Base-by-base conservation (phyloP, 768 basidiomycete species). In the Podaxis mareebaensis region DNA sequence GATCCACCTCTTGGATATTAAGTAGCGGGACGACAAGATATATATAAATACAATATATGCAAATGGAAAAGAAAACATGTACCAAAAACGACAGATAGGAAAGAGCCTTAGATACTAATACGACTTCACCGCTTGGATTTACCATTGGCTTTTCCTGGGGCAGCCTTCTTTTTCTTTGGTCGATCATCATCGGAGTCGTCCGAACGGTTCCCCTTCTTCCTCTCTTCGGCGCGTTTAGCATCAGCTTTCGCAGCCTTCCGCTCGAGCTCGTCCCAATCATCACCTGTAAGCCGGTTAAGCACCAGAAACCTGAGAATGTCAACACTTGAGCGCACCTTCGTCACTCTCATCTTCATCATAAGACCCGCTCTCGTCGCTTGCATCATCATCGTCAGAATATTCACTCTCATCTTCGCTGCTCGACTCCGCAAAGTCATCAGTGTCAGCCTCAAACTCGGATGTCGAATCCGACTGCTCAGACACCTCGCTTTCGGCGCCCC, bases 211-310 rank as follows among this genome's bases (percentile, higher is more conserved):
- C 76, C 76, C 62, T 72, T 77, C 68, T 76, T 74, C 40, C 71
- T 76, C 33, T 66, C 74, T 42, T 76, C 84, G 26, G 74, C 77
- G 53, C 81, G 80, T 67, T 81, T 85, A 61, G 78, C 78, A 67
- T 86, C 84, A 62, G 60, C 91, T 82, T 91, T 91, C 7, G 93
- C 93, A 6, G 95, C 95, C 74, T 95, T 96, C 51, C 86, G 81
- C 76, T 97, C 96, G 39, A 97, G 79, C 74, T 95, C 94, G 70
- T 97, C 96, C 96, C 96, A 99, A 69, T 96, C 95, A 59, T 96
- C 93, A 10, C 95, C 92, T 83, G 67, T 33, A 26, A 59, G 36
- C 71, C 63, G 42, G 20, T 54, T 44, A 36, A 69, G 48, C 55
- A 30, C 10, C 20, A 44, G 28, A 48, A 39, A 8, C 17, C 22